Evolutionary conservation across 495 filamentous ascomycete genomes (phyloP), one percentile per base, ranked within the genome.

Genomic region (Xylaria palmicola): DNA sequence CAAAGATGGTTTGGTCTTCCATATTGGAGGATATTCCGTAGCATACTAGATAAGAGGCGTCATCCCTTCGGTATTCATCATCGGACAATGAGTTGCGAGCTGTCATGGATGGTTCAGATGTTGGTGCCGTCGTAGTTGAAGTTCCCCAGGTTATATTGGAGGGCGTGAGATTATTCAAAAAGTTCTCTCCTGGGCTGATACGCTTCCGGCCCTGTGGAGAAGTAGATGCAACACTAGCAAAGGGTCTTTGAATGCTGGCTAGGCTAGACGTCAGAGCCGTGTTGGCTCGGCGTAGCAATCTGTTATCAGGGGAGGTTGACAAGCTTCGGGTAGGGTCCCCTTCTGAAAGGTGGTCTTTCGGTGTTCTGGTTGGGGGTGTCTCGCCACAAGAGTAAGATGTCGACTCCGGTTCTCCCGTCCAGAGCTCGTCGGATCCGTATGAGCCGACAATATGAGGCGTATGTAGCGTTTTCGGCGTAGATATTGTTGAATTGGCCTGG

Each of bases 1-100:
- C 88, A 57, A 97, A 96, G 32, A 83, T 79, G 40, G 82, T 81
- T 64, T 89, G 86, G 59, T 97, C 92, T 67, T 89, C 88, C 65
- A 93, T 82, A 1, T 81, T 81, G 13, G 87, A 82, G 13, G 79
- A 84, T 50, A 96, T 81, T 60, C 69, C 72, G 57, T 80, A 72
- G 10, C 80, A 75, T 29, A 78, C 71, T 64, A 74, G 69, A 17
- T 75, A 70, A 22, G 72, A 63, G 30, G 68, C 44, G 15, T 80
- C 77, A 12, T 81, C 79, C 62, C 70, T 70, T 49, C 65, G 69
- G 32, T 56, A 70, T 55, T 72, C 74, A 63, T 81, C 75, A 56
- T 84, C 74, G 12, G 81, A 80, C 41, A 80, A 62, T 9, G 79
- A 79, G 32, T 76, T 73, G 29, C 79, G 69, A 44, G 73, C 74